Conservation (phyloP, 176 grass and related monocot species). For the Triticum urartu region DNA sequence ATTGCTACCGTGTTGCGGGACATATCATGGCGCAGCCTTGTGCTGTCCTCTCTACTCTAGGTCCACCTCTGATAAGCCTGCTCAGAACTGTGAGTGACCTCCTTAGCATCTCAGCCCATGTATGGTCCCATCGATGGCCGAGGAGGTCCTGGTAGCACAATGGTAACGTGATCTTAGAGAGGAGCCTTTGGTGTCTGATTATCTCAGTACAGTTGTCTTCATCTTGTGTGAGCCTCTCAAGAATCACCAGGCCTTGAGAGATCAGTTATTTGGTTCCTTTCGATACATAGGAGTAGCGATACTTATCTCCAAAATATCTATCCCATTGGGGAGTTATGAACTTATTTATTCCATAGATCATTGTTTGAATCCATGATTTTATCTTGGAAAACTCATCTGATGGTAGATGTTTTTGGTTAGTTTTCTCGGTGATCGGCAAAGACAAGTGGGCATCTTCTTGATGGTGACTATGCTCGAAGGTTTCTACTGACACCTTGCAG, state of each 20-base stretch:
- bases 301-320: too few species aligned
- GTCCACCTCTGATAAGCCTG: background rate
- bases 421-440: background rate
- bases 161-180: conserved; percentile 7
- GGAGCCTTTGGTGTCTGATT: background rate
- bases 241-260: conserved; percentile 8
- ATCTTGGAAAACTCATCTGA: background rate
- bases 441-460: background rate
- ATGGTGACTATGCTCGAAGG: background rate
- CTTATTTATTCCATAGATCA: too few species aligned
- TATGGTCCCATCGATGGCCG: background rate
- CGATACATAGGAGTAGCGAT: background rate
- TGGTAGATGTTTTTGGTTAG: background rate
- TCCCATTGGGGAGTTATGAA: too few species aligned
- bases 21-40: background rate
- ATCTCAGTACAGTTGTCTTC: background rate
- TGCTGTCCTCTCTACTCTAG: background rate
- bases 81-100: background rate
- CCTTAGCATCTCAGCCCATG: conserved; percentile 1
- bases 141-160: background rate
- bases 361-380: too few species aligned
- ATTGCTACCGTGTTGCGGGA: background rate
- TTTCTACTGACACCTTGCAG: background rate
- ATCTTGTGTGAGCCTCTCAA: background rate
- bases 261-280: background rate